Conservation (phyloP, 2,329 filamentous ascomycete species). For the Fusarium sp. region DNA sequence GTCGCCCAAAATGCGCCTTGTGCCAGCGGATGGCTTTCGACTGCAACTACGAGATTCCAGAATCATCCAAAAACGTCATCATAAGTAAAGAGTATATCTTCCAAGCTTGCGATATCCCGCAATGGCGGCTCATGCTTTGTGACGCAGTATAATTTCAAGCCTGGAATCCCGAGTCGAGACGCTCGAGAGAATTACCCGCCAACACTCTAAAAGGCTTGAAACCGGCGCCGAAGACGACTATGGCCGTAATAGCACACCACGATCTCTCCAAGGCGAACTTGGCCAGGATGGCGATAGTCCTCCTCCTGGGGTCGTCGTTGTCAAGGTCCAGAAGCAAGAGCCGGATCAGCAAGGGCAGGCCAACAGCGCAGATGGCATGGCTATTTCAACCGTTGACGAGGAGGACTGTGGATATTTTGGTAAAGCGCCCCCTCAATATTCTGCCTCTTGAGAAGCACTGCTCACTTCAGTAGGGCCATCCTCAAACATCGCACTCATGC, state of each 20-base stretch:
- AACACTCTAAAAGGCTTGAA: not conserved
- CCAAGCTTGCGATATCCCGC: too few species aligned
- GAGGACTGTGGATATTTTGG: constrained; percentile 23
- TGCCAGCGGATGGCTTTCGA: constrained; percentile 29
- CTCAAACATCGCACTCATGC: constrained; percentile 16
- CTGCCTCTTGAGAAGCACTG: not conserved
- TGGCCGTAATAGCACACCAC: not conserved
- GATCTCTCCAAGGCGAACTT: not conserved
- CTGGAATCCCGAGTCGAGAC: not conserved
- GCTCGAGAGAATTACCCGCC: not conserved
- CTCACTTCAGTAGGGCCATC: not conserved
- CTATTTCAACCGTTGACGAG: constrained; percentile 11
- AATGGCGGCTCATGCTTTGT: too few species aligned
- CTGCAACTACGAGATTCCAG: constrained; percentile 28
- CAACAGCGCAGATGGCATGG: constrained; percentile 13
- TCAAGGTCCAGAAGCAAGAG: not conserved
- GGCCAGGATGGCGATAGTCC: not conserved
- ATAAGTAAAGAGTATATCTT: not conserved
- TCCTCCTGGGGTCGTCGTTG: not conserved
- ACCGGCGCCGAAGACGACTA: not conserved
- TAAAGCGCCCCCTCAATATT: not conserved
- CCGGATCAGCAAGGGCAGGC: not conserved
- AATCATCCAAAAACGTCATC: constrained; percentile 8
- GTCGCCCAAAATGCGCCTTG: constrained; percentile 25
- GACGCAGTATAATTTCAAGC: not conserved